Base-by-base conservation (phyloP, 768 basidiomycete genomes). In the Hortiboletus campestris region DNA sequence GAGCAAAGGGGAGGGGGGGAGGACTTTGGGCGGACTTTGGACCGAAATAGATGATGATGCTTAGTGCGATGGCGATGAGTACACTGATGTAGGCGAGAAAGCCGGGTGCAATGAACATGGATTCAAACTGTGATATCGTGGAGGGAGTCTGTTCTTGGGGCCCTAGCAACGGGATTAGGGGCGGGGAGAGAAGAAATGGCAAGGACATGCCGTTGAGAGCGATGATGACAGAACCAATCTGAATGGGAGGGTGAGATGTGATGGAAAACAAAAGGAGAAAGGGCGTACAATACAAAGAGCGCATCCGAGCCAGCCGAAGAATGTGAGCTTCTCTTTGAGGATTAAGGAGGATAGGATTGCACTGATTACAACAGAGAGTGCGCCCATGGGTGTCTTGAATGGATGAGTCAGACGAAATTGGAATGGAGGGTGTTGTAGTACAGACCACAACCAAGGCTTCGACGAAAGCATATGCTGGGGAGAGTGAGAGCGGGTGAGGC, bases 231-330 rank as follows among this genome's bases (percentile, higher is more conserved):
- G 91, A 91, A 39, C 93, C 92, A 55, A 94, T 77, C 88, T 89
- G 60, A 13, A 29, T 9, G 48, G 45, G 11, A 16, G 16, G 31
- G 34, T 60, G 22, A 56, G 50, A 46, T 8, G 46, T 8, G 43
- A 22, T 9, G 17, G 17, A 42, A 43, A 57, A 43, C 0, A 10
- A 19, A n/a, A 32, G n/a, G 44, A 14, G 6, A 35, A 29, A 14
- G 13, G 36, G 74, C 91, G 65, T 64, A 94, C 88, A 66, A 98
- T 92, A 73, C 93, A 96, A 17, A 98, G 81, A 16, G 76, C 82
- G 71, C 94, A 97, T 19, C 94, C 96, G 58, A 98, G 78, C 94
- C 95, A 98, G 46, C 97, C 96, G 68, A 99, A 98, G 73, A 98
- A 92, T 35, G 87, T 90, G 42, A 99, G 82, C 51, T 80, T 91